phyloP scores from a whole-genome alignment of 768 basidiomycete species.

The Pulveroboletus sp. region DNA sequence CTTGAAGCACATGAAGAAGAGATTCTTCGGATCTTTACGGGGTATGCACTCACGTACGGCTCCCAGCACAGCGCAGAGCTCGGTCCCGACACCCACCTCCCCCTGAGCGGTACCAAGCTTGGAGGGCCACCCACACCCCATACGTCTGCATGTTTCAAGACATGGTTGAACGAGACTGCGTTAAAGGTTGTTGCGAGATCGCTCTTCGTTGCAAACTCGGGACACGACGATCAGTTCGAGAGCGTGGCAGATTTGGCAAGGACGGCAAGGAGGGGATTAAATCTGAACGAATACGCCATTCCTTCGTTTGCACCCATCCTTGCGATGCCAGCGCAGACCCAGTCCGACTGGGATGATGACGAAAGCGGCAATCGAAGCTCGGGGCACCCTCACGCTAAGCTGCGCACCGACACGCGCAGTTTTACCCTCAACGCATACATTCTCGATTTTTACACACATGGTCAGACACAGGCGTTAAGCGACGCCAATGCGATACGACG shows the following conservation, averaged over 20 bases:
- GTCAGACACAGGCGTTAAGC: constrained; percentile 45
- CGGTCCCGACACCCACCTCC: constrained; percentile 43
- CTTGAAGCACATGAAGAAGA: constrained; percentile 45
- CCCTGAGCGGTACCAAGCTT: constrained; percentile 39
- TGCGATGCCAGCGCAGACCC: constrained; percentile 18
- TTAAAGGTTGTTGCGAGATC: constrained; percentile 47
- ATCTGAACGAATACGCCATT: constrained; percentile 54
- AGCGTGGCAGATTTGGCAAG: constrained; percentile 48
- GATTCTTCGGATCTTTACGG: constrained; percentile 48
- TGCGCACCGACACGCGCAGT: background rate
- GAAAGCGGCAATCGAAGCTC: background rate
- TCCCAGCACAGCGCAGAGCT: constrained; percentile 34
- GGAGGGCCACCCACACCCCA: constrained; percentile 7
- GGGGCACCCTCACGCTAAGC: background rate
- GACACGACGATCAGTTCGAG: constrained; percentile 52
- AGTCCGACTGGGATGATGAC: background rate
- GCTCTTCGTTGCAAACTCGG: constrained; percentile 62
- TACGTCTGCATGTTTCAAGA: constrained; percentile 27
- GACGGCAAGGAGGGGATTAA: constrained; percentile 49
- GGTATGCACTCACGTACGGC: constrained; percentile 50
- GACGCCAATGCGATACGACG: constrained; percentile 53
- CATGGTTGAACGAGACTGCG: constrained; percentile 36
- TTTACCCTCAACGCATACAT: constrained; percentile 58
- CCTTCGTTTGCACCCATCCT: constrained; percentile 46
- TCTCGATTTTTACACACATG: constrained; percentile 65